A percentile compares a stretch with the other conserved stretches of the same genome.
phyloP scores from a whole-genome alignment of 2,329 filamentous ascomycete genomes.

The Stemphylium vesicarium region DNA sequence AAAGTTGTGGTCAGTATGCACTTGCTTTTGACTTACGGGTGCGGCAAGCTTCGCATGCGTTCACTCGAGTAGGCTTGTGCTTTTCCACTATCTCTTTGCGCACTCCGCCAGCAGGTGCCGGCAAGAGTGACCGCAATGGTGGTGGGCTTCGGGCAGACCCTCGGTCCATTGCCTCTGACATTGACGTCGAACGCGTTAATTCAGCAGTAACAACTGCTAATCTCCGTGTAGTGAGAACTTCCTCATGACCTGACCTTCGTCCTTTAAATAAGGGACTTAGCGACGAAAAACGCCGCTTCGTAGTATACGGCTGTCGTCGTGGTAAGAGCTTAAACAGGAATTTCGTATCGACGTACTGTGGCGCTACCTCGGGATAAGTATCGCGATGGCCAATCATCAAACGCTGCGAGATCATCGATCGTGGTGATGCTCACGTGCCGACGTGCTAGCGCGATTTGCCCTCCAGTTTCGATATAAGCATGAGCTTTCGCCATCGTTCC shows the following conservation, averaged over 20 bases:
- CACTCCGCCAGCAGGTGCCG: constrained; percentile 3
- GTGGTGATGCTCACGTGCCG: background rate
- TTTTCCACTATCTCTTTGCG: constrained; percentile 1
- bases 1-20: background rate
- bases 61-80: background rate
- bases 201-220: background rate
- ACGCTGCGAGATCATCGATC: background rate
- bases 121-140: constrained; percentile 9
- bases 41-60: constrained; percentile 17
- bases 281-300: too few species aligned
- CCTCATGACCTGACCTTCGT: background rate
- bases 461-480: background rate
- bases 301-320: background rate
- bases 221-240: too few species aligned
- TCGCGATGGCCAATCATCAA: background rate
- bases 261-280: background rate
- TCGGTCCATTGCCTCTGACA: constrained; percentile 2
- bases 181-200: background rate
- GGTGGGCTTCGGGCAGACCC: background rate
- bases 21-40: constrained; percentile 17
- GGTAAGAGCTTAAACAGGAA: background rate
- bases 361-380: background rate
- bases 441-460: background rate
- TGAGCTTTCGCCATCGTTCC: background rate
- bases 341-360: constrained; percentile 4